Evolutionary conservation across 2,329 filamentous ascomycete genomes (phyloP).

Genomic region (Cladobotryum protrusum): DNA sequence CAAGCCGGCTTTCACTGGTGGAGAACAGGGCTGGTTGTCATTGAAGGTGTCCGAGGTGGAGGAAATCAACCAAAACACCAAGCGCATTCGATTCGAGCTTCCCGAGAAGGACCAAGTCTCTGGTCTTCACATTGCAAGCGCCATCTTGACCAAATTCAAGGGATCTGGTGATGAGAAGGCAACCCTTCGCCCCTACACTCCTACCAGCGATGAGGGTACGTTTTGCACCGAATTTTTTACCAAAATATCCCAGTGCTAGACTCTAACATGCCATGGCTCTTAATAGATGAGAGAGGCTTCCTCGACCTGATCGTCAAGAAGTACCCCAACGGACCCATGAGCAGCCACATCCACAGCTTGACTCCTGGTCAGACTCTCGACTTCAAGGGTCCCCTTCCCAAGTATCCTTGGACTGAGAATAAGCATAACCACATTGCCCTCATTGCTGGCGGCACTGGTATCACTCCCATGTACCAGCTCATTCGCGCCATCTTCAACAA

Average conservation of each 20-base stretch:
- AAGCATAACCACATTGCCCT: conserved; percentile 87
- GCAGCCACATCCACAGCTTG: conserved; percentile 78
- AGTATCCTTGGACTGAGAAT: conserved; percentile 84
- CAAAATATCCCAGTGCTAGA: not conserved
- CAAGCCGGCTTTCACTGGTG: conserved; percentile 63
- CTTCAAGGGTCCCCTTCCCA: conserved; percentile 92
- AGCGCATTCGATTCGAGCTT: conserved; percentile 82
- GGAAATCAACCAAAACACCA: conserved; percentile 87
- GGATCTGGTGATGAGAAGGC: conserved; percentile 76
- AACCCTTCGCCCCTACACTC: conserved; percentile 87
- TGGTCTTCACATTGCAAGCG: conserved; percentile 76
- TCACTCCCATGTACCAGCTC: conserved; percentile 98
- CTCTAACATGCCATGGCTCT: not conserved
- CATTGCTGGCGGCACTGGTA: conserved; percentile 91
- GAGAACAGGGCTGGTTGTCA: conserved; percentile 82
- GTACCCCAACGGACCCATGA: conserved; percentile 90
- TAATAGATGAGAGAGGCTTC: conserved; percentile 65
- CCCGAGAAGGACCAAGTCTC: conserved; percentile 79
- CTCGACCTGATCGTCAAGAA: conserved; percentile 88
- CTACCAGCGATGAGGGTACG: conserved; percentile 76
- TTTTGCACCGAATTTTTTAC: not conserved
- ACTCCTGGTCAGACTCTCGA: conserved; percentile 74
- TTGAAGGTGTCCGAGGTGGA: conserved; percentile 75
- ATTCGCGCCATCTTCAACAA: conserved; percentile 89
- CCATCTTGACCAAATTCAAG: conserved; percentile 88